Base-by-base conservation (phyloP, 306 rosid genomes). In the Trichosanthes truncata region DNA sequence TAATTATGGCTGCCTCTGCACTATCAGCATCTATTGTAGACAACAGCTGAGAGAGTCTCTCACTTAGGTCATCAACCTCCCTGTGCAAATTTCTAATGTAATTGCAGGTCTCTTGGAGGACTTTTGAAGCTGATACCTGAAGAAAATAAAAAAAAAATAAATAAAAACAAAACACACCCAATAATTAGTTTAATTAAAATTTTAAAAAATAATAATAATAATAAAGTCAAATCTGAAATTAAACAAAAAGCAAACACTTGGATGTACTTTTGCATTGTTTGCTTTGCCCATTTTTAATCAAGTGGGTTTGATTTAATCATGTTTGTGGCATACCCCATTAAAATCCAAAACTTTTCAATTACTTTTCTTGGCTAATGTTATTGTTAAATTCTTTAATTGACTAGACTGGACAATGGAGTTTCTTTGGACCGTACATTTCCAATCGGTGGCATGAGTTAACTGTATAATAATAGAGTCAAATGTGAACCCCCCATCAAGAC, bases 61-160 rank as follows among this genome's bases (percentile, higher is more conserved):
- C 93, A 59, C 99, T 95, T 31, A 95, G 83, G 77, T 91, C 99
- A 83, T 93, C 97, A 48, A 95, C 99, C 38, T 95, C 99, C 80
- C 86, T 87, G 89, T 93, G 96, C 78, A 95, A 86, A 85, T 78
- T 91, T 87, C 96, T 90, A 51, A 95, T 95, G 86, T 95, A 93
- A 88, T 92, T 92, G 86, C 99, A 95, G 77, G 99, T 95, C 85
- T 95, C 99, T 78, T 95, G 99, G 83, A 95, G 97, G 85, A 95
- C 97, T 95, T 95, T 95, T 2, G 99, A 89, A 38, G 99, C 99
- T 76, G 99, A 89, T 69, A 91, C 99, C 99, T 95, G 84, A 46
- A 11, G 2, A 12, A 25, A 2, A 29, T 29, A 29, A n/a, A n/a
- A n/a, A n/a, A n/a, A n/a, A n/a, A n/a, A 29, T 29, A 29, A 29